Evolutionary conservation across 192 early-diverging fungal genomes (phyloP), one percentile per base, ranked within the genome.

Genomic region (Coemansia sp.): DNA sequence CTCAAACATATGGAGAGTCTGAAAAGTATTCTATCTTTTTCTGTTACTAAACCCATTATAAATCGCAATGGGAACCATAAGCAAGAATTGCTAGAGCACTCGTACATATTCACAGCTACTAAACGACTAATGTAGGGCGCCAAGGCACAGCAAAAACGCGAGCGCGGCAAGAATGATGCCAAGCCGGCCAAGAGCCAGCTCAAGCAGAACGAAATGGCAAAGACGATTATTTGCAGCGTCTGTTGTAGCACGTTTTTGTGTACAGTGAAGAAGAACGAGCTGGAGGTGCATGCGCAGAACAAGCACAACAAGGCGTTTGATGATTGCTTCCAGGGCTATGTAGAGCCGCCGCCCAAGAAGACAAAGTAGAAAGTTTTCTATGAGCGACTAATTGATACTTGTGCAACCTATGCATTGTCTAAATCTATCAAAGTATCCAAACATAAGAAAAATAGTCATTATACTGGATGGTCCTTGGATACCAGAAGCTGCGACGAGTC

Each of bases 1-100:
- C 72, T 95, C 65, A 90, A 88, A 63, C 88, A 95, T 69, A 93
- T 93, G 84, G 73, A 88, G 60, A 89, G 86, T 52, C 71, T 95
- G 56, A 91, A 62, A 90, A 92, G 73, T 94, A 88, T 2, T 35
- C 7, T 35, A 5, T 35, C 1, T 35, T 35, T 8, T 35, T 35
- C 21, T 35, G 32, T 35, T 35, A 35, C 32, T 35, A 35, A 35
- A 35, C 6, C 4, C 32, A 35, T 7, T 35, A 0, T 35, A 35
- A 35, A 35, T 35, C 21, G 14, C 49, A 50, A 50, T 50, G 35
- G 39, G 49, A 50, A 50, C n/a, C 49, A n/a, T 50, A 43, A 43
- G 58, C 32, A 14, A 17, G 32, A 35, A 9, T 35, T 35, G 7
- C 8, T 7, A 35, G 32, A 6, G 32, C 32, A 35, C 32, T 35